Evolutionary conservation across 2,329 filamentous ascomycete species (phyloP).

Genomic region (Ophiostoma triangulosporum): DNA sequence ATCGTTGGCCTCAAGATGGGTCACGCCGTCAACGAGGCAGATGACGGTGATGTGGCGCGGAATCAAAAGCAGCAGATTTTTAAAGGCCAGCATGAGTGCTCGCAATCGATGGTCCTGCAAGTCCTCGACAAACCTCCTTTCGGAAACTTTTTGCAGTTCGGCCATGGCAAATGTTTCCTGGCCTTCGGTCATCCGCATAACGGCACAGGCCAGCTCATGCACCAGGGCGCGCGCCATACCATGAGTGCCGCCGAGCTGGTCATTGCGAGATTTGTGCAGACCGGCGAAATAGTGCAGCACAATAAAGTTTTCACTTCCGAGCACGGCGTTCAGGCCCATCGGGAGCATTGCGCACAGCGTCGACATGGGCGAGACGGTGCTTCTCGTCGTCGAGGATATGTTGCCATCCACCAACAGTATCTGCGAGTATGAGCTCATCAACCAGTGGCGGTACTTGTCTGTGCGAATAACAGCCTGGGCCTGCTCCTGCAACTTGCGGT

Average conservation of each 20-base stretch:
- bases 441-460: neutral
- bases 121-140: neutral
- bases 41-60: neutral
- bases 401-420: conserved; percentile 10
- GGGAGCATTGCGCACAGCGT: conserved; percentile 4
- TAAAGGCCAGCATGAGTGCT: neutral
- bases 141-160: neutral
- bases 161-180: neutral
- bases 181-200: neutral
- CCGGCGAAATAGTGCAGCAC: conserved; percentile 8
- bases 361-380: conserved; percentile 6
- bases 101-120: neutral
- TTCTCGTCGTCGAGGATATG: neutral
- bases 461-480: conserved; percentile 4
- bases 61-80: neutral
- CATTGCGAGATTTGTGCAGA: neutral
- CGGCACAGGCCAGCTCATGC: neutral
- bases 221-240: neutral
- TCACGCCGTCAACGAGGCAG: conserved; percentile 2
- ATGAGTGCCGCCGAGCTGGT: neutral
- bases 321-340: neutral
- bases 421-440: neutral
- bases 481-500: neutral
- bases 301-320: neutral
- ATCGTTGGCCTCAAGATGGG: neutral